Evolutionary conservation across 1,284 basidiomycete species (phyloP).

Genomic region (Leccinum holopus): DNA sequence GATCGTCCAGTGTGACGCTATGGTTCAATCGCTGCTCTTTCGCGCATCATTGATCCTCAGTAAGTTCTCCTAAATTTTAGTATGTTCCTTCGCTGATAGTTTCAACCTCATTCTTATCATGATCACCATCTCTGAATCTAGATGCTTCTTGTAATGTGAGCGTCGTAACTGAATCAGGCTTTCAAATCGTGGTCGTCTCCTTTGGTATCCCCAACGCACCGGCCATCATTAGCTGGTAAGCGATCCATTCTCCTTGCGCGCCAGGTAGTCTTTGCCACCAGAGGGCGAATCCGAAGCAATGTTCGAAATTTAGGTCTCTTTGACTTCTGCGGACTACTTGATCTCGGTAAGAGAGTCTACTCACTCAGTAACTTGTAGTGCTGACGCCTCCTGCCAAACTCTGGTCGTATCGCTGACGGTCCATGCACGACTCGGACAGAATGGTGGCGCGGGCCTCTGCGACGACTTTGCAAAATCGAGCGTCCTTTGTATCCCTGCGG

Average conservation of each 20-base stretch:
- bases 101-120: constrained; percentile 16
- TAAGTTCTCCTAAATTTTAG: constrained; percentile 9
- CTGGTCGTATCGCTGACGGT: constrained; percentile 20
- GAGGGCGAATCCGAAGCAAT: constrained; percentile 15
- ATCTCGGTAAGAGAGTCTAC: constrained; percentile 17
- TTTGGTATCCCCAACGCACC: constrained; percentile 15
- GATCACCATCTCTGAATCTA: constrained; percentile 12
- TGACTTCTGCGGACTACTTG: constrained; percentile 18
- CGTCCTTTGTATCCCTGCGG: constrained; percentile 20
- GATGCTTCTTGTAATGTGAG: neutral
- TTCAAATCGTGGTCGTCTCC: constrained; percentile 23
- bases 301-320: constrained; percentile 26
- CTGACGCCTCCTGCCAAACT: constrained; percentile 15
- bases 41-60: constrained; percentile 21
- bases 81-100: constrained; percentile 2
- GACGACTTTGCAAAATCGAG: constrained; percentile 20
- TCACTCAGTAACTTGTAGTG: neutral
- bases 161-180: constrained; percentile 14
- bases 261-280: constrained; percentile 21
- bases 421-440: constrained; percentile 16
- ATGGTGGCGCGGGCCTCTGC: constrained; percentile 17
- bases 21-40: constrained; percentile 21
- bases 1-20: constrained; percentile 27
- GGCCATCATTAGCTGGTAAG: constrained; percentile 24
- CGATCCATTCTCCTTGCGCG: neutral